Base-by-base conservation (phyloP, 176 grass and related monocot genomes). In the Oryza glumipatula region DNA sequence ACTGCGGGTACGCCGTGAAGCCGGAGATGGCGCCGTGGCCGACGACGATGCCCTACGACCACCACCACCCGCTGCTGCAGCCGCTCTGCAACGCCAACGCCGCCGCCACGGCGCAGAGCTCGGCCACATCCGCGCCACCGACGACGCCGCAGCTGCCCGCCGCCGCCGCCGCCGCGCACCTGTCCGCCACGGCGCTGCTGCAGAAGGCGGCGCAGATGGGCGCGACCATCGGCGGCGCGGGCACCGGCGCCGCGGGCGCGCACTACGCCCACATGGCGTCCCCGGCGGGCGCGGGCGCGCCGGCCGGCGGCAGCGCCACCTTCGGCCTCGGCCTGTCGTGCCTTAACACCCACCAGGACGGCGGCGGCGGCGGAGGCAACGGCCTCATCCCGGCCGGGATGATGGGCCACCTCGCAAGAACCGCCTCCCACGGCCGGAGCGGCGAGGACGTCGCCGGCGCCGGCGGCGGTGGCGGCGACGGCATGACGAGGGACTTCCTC, bases 181-280 rank as follows among this genome's bases (percentile, higher is more conserved):
- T 99, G 77, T 99, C 96, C 32, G 96, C 96, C 61, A 98, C 96
- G 71, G 91, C 96, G 39, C 68, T 98, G 73, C 91, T 98, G 23
- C 93, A 98, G 78, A 98, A 94, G 74, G 96, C 96, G 24, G 93
- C 93, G n/a, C 88, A 95, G 88, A 95, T 98, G 96, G 96, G 96
- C 79, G 96, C 91, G 60, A 94, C 88, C 80, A 88, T 96, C 26
- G 88, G 88, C 41, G 87, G 82, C 21, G 80, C 65, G 13, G 43
- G 72, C 39, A 41, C 60, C 8, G 84, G 79, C 8, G 82, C 73
- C 14, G 80, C 66, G 6, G 60, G 82, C 8, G 17, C 65, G 41
- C 82, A 86, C 79, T 76, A 91, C 60, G 78, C 83, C 46, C 93
- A 91, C 64, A 99, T 91, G 93, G 88, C 88, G 2, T 74, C 78